These are phyloP conservation scores for Elongisporangium prolatum DNA, from an alignment of 352 stramenopile species.

Conservation along the genomic window DNA sequence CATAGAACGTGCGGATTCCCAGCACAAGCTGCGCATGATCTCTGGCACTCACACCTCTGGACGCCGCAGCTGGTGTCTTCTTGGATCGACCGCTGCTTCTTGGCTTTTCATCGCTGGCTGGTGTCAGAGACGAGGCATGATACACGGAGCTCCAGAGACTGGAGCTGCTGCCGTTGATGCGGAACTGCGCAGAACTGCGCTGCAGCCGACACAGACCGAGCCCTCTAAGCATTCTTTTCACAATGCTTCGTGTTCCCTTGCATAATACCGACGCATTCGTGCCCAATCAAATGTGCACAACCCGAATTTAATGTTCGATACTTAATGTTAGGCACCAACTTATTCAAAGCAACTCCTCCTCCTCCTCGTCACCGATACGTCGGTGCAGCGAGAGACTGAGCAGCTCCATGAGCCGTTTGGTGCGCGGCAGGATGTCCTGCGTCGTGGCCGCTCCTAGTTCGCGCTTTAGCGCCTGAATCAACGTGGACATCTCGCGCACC, in stretches of 20 bases:
- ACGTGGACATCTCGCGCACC: conserved; percentile 69
- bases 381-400: conserved; percentile 67
- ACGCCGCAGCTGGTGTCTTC: background rate
- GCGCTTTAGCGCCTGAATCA: conserved; percentile 72
- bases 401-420: conserved; percentile 77
- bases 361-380: conserved; percentile 12
- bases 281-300: background rate
- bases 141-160: background rate
- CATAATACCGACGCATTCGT: background rate
- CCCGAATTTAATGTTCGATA: background rate
- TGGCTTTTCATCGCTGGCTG: background rate
- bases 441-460: conserved; percentile 67
- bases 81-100: background rate
- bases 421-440: conserved; percentile 73
- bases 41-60: background rate
- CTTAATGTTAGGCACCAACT: background rate
- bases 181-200: background rate
- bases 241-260: too few species aligned
- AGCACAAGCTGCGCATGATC: conserved; percentile 26
- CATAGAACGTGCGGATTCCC: conserved; percentile 48
- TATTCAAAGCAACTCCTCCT: conserved; percentile 1
- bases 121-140: background rate
- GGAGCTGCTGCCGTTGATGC: background rate
- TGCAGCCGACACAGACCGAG: background rate
- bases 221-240: background rate